A percentile compares a stretch with the other conserved stretches of the same genome.
Evolutionary conservation across 805 yeast species (phyloP).

Genomic region (Saccharomycopsis schoenii): DNA sequence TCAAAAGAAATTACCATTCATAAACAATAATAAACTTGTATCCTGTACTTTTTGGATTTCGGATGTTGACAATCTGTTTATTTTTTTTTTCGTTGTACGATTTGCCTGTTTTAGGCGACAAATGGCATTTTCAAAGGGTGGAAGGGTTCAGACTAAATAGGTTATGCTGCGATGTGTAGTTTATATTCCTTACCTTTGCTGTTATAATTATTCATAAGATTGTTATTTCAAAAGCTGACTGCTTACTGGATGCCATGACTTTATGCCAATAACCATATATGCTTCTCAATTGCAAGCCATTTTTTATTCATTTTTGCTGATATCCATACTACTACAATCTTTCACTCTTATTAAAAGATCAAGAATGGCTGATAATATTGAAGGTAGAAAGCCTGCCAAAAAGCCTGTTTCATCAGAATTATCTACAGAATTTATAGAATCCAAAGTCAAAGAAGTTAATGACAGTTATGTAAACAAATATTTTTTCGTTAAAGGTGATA

Average conservation of each 20-base stretch:
- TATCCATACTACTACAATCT: too few relatives aligned
- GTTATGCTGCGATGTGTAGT: neutral
- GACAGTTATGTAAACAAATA: neutral
- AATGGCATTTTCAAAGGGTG: neutral
- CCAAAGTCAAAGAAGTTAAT: neutral
- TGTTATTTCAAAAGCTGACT: too few relatives aligned
- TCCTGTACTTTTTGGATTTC: neutral
- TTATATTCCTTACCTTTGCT: too few relatives aligned
- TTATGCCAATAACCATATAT: too few relatives aligned
- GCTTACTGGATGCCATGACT: too few relatives aligned
- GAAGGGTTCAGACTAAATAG: neutral
- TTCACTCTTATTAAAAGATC: too few relatives aligned
- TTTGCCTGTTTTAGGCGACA: neutral
- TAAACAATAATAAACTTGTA: neutral
- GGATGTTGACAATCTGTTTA: neutral
- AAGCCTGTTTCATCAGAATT: neutral
- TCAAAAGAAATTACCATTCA: too few relatives aligned
- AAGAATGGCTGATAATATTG: neutral
- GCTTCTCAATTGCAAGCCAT: too few relatives aligned
- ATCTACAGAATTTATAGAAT: neutral
- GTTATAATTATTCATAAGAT: too few relatives aligned
- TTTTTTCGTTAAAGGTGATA: constrained; percentile 3
- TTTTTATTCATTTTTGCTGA: too few relatives aligned
- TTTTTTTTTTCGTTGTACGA: neutral
- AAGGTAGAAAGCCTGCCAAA: neutral